Evolutionary conservation across 352 stramenopile species (phyloP).

Genomic region (Phytophthora pini): DNA sequence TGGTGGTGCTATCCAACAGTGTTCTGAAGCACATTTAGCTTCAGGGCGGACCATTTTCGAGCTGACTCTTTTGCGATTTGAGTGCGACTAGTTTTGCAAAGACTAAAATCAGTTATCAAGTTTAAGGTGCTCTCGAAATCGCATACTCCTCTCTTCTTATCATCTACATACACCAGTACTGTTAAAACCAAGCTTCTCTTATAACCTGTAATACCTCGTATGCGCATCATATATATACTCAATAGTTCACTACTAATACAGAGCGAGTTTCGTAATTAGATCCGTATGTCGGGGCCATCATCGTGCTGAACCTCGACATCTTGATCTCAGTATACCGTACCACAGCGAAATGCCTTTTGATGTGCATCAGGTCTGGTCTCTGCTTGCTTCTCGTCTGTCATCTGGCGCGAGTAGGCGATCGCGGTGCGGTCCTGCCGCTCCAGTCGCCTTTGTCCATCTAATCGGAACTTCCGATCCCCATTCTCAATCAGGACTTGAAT

Average conservation of each 20-base stretch:
- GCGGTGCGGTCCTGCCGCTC: not conserved
- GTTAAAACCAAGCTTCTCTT: too few species aligned
- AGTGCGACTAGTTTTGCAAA: slow-evolving; percentile 17
- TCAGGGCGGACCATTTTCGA: slow-evolving; percentile 7
- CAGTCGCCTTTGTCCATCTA: slow-evolving; percentile 8
- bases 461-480: slow-evolving; percentile 14
- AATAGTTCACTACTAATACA: too few species aligned
- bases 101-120: not conserved
- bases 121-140: not conserved
- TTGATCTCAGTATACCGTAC: slow-evolving; percentile 26
- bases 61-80: slow-evolving; percentile 17
- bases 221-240: too few species aligned
- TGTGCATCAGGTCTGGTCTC: slow-evolving; percentile 18
- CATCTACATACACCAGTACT: not conserved
- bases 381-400: slow-evolving; percentile 4
- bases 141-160: not conserved
- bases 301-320: slow-evolving; percentile 28
- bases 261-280: too few species aligned
- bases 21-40: too few species aligned
- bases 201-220: not conserved
- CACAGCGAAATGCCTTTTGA: slow-evolving; percentile 27
- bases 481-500: slow-evolving; percentile 33
- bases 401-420: slow-evolving; percentile 24
- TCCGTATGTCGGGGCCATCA: not conserved
- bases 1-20: not conserved